Conservation (phyloP, 352 stramenopile species). For the Phytophthora syringae region DNA sequence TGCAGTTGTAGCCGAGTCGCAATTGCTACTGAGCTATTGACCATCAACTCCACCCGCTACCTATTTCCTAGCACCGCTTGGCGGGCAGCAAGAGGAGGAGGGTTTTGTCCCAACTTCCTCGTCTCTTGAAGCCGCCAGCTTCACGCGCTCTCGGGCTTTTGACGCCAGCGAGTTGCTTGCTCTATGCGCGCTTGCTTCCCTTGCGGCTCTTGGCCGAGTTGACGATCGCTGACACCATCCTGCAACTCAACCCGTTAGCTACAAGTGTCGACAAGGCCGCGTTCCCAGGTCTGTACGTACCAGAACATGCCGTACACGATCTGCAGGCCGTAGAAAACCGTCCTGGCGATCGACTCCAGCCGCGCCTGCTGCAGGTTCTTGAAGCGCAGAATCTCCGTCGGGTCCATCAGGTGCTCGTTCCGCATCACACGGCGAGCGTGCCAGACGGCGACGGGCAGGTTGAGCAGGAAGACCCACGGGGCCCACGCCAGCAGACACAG, state of each 20-base stretch:
- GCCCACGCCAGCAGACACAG: constrained; percentile 78
- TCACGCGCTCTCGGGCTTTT: not conserved
- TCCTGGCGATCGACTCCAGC: constrained; percentile 84
- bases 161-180: constrained; percentile 1
- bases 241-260: constrained; percentile 23
- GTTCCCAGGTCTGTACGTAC: constrained; percentile 40
- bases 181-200: constrained; percentile 43
- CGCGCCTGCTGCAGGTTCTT: constrained; percentile 84
- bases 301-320: constrained; percentile 93
- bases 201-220: constrained; percentile 65
- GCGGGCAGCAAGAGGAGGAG: no score
- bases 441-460: constrained; percentile 80
- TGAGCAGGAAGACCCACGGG: constrained; percentile 81
- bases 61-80: constrained; percentile 2
- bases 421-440: constrained; percentile 70
- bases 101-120: no score
- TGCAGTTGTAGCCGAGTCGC: no score
- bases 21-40: constrained; percentile 8
- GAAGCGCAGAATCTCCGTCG: constrained; percentile 88
- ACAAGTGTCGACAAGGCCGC: no score
- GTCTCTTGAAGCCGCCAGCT: not conserved
- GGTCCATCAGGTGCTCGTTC: constrained; percentile 86
- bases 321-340: constrained; percentile 87
- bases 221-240: constrained; percentile 89
- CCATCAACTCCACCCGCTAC: constrained; percentile 6